A percentile compares a stretch with the other conserved stretches of the same genome.
Conservation (phyloP, 2,329 filamentous ascomycete genomes). For the Colletotrichum graminicola region DNA sequence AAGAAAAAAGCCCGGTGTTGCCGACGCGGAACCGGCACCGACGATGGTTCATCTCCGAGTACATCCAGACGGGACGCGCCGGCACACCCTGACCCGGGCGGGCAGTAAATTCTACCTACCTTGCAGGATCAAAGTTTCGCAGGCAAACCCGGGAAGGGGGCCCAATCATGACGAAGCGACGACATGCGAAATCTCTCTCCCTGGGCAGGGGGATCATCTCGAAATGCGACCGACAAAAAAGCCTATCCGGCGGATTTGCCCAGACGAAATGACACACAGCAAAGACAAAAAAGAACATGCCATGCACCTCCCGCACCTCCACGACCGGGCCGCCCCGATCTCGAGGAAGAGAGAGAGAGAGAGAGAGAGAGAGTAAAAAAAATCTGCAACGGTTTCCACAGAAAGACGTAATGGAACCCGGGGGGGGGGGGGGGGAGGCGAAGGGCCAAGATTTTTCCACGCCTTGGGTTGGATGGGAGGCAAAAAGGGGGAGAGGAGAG, state of each 20-base stretch:
- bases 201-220: not conserved
- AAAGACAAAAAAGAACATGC: not conserved
- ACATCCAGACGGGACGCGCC: slow-evolving; percentile 4
- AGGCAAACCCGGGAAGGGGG: too few species aligned
- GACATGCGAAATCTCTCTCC: not conserved
- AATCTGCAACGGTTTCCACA: slow-evolving; percentile 33
- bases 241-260: slow-evolving; percentile 6
- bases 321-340: not conserved
- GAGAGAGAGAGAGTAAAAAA: slow-evolving; percentile 8
- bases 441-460: slow-evolving; percentile 7
- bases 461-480: slow-evolving; percentile 7
- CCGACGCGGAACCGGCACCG: slow-evolving; percentile 27
- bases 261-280: not conserved
- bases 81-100: slow-evolving; percentile 1
- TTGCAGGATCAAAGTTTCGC: not conserved
- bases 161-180: not conserved
- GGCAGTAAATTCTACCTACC: not conserved
- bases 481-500: not conserved
- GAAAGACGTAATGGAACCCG: slow-evolving; percentile 39
- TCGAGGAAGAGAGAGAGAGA: not conserved
- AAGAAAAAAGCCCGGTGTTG: not conserved
- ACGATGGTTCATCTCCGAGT: slow-evolving; percentile 15
- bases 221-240: not conserved
- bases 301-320: not conserved
- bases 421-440: not conserved